Percentiles rank a stretch among this genome's conserved stretches.
phyloP scores from a whole-genome alignment of 257 asterid genomes.

The Gentiana dahurica region DNA sequence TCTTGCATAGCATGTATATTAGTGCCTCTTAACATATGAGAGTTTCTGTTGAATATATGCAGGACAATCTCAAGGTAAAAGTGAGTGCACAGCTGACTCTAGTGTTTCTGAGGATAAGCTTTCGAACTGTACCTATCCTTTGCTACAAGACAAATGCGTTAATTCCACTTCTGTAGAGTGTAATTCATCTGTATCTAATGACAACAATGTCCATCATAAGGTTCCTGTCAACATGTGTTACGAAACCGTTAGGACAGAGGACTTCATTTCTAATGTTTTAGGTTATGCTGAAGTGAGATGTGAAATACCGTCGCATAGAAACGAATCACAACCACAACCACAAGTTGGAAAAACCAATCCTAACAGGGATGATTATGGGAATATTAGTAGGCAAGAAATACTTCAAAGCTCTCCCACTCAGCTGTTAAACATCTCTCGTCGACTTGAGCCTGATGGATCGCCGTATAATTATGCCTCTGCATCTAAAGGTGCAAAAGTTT shows the following conservation, averaged over 20 bases:
- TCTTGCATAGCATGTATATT: too few relatives aligned
- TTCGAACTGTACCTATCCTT: conserved; percentile 21
- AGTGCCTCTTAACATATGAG: not conserved
- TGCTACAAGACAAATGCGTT: conserved; percentile 24
- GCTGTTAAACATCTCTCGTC: conserved; percentile 56
- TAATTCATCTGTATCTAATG: conserved; percentile 20
- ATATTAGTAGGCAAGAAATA: conserved; percentile 43
- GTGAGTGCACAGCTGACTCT: conserved; percentile 26
- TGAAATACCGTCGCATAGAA: conserved; percentile 18
- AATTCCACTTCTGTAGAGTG: conserved; percentile 18
- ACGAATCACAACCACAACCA: conserved; percentile 14
- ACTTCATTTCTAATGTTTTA: conserved; percentile 31
- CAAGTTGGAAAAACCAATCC: conserved; percentile 46
- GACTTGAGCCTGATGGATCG: conserved; percentile 87
- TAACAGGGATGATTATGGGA: conserved; percentile 67
- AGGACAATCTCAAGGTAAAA: conserved; percentile 40
- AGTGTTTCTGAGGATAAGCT: conserved; percentile 18
- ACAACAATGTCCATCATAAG: conserved; percentile 8
- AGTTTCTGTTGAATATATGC: conserved; percentile 22
- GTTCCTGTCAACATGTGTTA: conserved; percentile 20
- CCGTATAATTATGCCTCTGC: conserved; percentile 86
- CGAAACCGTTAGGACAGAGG: conserved; percentile 37
- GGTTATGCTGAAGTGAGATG: conserved; percentile 41
- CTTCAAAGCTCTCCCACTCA: conserved; percentile 32
- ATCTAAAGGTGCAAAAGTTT: conserved; percentile 91